phyloP scores from a whole-genome alignment of 306 rosid genomes.

The Morella rubra region DNA sequence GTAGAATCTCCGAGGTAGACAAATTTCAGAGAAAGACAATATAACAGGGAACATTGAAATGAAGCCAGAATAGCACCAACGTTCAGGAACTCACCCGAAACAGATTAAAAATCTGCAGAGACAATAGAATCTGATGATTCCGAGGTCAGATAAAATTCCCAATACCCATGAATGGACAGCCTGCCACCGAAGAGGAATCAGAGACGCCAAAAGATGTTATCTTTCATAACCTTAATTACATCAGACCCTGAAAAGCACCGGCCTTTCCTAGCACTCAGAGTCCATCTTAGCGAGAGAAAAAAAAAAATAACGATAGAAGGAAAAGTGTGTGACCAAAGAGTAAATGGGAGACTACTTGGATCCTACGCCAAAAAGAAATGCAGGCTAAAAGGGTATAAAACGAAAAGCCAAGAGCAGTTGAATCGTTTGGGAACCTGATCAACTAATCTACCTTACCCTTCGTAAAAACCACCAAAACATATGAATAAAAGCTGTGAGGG shows the following conservation, averaged over 20 bases:
- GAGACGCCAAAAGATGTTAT: slow-evolving; percentile 30
- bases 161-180: slow-evolving; percentile 43
- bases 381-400: slow-evolving; percentile 30
- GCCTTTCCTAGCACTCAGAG: slow-evolving; percentile 9
- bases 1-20: slow-evolving; percentile 16
- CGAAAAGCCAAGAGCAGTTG: slow-evolving; percentile 16
- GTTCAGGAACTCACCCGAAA: slow-evolving; percentile 46
- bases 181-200: slow-evolving; percentile 38
- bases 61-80: slow-evolving; percentile 14
- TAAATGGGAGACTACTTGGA: slow-evolving; percentile 52
- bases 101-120: slow-evolving; percentile 37
- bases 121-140: slow-evolving; percentile 44
- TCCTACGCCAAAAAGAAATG: slow-evolving; percentile 45
- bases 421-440: slow-evolving; percentile 32
- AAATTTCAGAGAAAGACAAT: slow-evolving; percentile 3
- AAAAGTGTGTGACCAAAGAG: slow-evolving; percentile 14
- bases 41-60: slow-evolving; percentile 19
- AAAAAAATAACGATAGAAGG: background rate
- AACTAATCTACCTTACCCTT: slow-evolving; percentile 14
- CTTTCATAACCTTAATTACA: slow-evolving; percentile 26
- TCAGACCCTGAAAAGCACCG: slow-evolving; percentile 27
- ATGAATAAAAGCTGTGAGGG: slow-evolving; percentile 30
- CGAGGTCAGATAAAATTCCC: slow-evolving; percentile 46
- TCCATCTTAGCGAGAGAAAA: slow-evolving; percentile 8
- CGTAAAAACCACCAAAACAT: slow-evolving; percentile 27